phyloP scores from a whole-genome alignment of 2,329 filamentous ascomycete species.

The Penicillium paneum region DNA sequence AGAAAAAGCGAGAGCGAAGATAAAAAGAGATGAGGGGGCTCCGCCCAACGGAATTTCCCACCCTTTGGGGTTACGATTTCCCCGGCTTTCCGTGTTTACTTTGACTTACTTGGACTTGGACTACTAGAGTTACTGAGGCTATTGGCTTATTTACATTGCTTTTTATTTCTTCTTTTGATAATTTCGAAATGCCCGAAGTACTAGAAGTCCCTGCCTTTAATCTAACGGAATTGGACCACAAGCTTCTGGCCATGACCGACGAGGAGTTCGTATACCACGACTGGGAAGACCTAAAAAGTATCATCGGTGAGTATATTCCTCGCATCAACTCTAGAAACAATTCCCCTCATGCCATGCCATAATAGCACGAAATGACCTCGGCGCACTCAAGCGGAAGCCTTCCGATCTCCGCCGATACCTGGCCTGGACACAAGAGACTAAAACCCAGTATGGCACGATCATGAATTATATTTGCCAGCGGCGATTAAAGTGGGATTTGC shows the following conservation, averaged over 20 bases:
- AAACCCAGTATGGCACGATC: constrained; percentile 55
- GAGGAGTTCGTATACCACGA: constrained; percentile 52
- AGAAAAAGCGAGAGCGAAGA: constrained; percentile 3
- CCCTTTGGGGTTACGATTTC: constrained; percentile 18
- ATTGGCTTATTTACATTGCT: background rate
- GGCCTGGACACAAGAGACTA: constrained; percentile 56
- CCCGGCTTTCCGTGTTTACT: constrained; percentile 3
- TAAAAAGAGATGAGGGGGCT: constrained; percentile 8
- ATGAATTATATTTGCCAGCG: constrained; percentile 56
- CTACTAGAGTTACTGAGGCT: background rate
- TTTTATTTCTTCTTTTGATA: background rate
- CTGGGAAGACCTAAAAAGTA: constrained; percentile 52
- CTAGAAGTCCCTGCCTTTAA: constrained; percentile 39
- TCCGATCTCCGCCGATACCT: constrained; percentile 59
- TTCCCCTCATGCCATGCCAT: constrained; percentile 12
- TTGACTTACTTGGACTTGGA: background rate
- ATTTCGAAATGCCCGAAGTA: constrained; percentile 1
- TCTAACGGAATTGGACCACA: constrained; percentile 50
- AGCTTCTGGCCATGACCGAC: constrained; percentile 50
- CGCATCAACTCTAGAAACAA: constrained; percentile 1
- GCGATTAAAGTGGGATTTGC: constrained; percentile 52
- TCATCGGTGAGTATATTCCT: constrained; percentile 46
- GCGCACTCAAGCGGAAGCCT: constrained; percentile 57
- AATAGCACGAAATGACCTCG: constrained; percentile 51
- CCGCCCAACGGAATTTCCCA: constrained; percentile 21